These are phyloP conservation scores for apple (Malus domestica) DNA, from an alignment of 306 rosid species.

Conservation along the genomic window DNA sequence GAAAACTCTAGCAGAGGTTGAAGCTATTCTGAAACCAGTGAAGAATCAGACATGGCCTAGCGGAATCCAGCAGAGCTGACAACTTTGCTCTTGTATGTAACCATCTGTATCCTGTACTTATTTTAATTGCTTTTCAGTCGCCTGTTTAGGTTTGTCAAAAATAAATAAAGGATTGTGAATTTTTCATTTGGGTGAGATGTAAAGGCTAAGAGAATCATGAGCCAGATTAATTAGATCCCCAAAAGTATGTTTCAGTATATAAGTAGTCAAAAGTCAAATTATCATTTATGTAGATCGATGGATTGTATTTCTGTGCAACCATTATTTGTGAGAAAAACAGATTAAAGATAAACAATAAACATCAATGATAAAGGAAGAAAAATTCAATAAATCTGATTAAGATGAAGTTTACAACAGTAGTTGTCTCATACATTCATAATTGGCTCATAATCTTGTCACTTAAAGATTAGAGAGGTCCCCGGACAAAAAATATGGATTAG, in stretches of 20 bases:
- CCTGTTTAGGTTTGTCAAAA: not conserved
- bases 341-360: not conserved
- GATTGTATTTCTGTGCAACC: not conserved
- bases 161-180: not conserved
- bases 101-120: constrained; percentile 1
- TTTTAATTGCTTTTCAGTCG: not conserved
- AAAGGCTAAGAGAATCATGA: not conserved
- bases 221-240: not conserved
- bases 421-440: no score
- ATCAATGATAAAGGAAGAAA: not conserved
- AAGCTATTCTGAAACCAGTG: constrained; percentile 63
- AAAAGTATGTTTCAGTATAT: not conserved
- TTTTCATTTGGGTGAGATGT: not conserved
- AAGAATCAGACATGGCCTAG: constrained; percentile 91
- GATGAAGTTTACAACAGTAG: not conserved
- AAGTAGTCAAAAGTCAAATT: not conserved
- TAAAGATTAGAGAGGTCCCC: not conserved
- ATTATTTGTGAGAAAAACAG: not conserved
- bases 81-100: constrained; percentile 11
- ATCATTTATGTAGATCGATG: not conserved
- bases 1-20: constrained; percentile 58
- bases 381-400: not conserved
- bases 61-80: constrained; percentile 69
- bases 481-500: not conserved
- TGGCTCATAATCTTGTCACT: not conserved